Percentiles rank a stretch among this genome's conserved stretches.
phyloP scores from a whole-genome alignment of 2,329 filamentous ascomycete genomes.

The Beauveria pseudobassiana region DNA sequence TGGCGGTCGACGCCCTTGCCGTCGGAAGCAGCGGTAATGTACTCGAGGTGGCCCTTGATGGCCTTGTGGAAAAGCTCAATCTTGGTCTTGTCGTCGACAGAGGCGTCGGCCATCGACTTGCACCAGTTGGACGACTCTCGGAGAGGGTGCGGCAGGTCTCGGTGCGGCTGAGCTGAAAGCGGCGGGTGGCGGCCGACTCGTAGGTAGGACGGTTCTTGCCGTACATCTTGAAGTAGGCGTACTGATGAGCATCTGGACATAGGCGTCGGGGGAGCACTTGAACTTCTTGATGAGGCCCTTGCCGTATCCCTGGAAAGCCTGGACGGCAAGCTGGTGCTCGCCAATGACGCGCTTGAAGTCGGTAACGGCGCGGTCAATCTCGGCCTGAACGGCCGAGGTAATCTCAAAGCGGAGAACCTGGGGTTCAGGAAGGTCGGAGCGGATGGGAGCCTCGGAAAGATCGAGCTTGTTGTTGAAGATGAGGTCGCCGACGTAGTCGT shows the following conservation, averaged over 20 bases:
- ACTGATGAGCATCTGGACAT: slow-evolving; percentile 98
- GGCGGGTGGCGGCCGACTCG: slow-evolving; percentile 88
- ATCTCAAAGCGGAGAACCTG: slow-evolving; percentile 70
- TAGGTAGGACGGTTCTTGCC: slow-evolving; percentile 97
- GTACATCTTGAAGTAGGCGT: slow-evolving; percentile 98
- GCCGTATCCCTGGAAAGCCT: slow-evolving; percentile 94
- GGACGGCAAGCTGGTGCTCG: slow-evolving; percentile 84
- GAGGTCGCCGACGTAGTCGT: slow-evolving; percentile 85
- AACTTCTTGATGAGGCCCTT: slow-evolving; percentile 99
- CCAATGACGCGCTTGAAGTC: slow-evolving; percentile 79
- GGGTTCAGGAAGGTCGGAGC: slow-evolving; percentile 79
- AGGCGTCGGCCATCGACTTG: slow-evolving; percentile 69
- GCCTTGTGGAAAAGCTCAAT: slow-evolving; percentile 76
- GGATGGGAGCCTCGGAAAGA: slow-evolving; percentile 68
- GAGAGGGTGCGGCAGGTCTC: slow-evolving; percentile 92
- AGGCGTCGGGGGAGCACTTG: slow-evolving; percentile 95
- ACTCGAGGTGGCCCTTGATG: slow-evolving; percentile 74
- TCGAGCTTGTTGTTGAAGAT: slow-evolving; percentile 95
- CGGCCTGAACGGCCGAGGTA: slow-evolving; percentile 62
- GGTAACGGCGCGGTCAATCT: slow-evolving; percentile 69
- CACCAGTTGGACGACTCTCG: slow-evolving; percentile 86
- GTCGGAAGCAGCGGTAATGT: slow-evolving; percentile 82
- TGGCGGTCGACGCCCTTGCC: slow-evolving; percentile 93
- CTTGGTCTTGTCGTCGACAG: slow-evolving; percentile 54
- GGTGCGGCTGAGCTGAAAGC: slow-evolving; percentile 93